Evolutionary conservation across 2,329 filamentous ascomycete species (phyloP).

Genomic region (Aspergillus luchuensis): DNA sequence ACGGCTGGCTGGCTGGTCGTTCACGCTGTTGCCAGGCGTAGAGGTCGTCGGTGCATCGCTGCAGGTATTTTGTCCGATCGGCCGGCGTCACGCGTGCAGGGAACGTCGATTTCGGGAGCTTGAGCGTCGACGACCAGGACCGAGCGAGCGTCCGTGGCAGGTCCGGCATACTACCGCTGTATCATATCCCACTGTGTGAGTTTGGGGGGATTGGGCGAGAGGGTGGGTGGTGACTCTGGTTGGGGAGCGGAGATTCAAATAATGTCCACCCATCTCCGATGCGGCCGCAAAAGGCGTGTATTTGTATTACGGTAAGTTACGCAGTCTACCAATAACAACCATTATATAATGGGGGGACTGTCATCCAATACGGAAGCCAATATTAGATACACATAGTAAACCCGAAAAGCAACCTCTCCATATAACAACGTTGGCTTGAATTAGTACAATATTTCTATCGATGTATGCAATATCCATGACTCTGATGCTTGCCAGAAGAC

Average conservation of each 20-base stretch:
- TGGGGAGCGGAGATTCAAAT: neutral
- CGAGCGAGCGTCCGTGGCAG: slow-evolving; percentile 40
- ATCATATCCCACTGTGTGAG: slow-evolving; percentile 27
- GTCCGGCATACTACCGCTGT: slow-evolving; percentile 41
- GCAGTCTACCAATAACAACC: neutral
- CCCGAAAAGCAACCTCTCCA: neutral
- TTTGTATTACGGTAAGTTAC: slow-evolving; percentile 4
- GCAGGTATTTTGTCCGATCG: slow-evolving; percentile 62
- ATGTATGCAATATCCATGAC: neutral
- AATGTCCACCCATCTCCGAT: slow-evolving; percentile 4
- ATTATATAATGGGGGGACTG: rapidly evolving
- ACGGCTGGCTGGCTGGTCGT: slow-evolving; percentile 60
- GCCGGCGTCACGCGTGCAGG: slow-evolving; percentile 53
- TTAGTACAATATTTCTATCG: neutral
- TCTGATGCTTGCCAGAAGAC: neutral
- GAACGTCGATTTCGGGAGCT: slow-evolving; percentile 73
- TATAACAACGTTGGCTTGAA: neutral
- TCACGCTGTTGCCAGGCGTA: slow-evolving; percentile 78
- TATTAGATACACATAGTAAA: neutral
- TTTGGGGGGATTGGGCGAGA: slow-evolving; percentile 8
- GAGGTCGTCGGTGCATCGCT: slow-evolving; percentile 79
- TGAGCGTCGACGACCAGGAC: slow-evolving; percentile 73
- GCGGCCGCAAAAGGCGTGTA: neutral
- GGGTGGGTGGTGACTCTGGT: neutral
- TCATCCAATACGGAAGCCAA: neutral